Evolutionary conservation across 177 flowering plant species (phyloP).

Genomic region (Telopea speciosissima): DNA sequence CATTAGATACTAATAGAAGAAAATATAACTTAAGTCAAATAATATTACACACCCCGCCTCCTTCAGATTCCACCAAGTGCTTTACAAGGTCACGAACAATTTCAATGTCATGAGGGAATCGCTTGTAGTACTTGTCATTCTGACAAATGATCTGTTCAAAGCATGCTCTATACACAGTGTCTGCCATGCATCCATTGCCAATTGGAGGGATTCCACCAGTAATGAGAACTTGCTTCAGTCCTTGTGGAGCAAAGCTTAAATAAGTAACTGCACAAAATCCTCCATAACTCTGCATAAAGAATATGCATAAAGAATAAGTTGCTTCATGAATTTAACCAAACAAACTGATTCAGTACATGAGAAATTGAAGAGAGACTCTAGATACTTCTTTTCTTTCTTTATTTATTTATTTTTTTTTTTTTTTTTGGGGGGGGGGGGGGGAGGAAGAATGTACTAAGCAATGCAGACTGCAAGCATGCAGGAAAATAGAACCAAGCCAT

Average conservation of each 20-base stretch:
- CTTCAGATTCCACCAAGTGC: constrained; percentile 63
- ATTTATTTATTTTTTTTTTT: too few species aligned
- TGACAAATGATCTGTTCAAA: constrained; percentile 54
- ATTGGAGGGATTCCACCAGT: constrained; percentile 96
- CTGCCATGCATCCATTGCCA: constrained; percentile 70
- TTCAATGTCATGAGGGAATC: constrained; percentile 88
- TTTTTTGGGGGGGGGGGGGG: background rate
- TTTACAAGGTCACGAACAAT: constrained; percentile 71
- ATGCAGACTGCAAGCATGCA: too few species aligned
- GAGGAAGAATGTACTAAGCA: too few species aligned
- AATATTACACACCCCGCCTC: constrained; percentile 64
- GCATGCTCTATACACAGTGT: constrained; percentile 61
- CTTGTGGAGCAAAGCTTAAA: constrained; percentile 89
- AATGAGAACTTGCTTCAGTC: constrained; percentile 75
- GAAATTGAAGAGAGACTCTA: background rate
- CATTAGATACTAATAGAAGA: background rate
- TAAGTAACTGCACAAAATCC: constrained; percentile 97
- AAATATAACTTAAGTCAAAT: too few species aligned
- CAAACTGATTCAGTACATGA: background rate
- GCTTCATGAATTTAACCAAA: background rate
- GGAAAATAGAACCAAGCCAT: background rate
- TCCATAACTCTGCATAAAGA: constrained; percentile 74
- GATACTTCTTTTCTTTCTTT: background rate
- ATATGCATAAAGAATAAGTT: constrained; percentile 23
- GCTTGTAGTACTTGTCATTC: constrained; percentile 83